phyloP scores from a whole-genome alignment of 192 early-diverging fungal genomes.

The Helicostylum pulchrum region DNA sequence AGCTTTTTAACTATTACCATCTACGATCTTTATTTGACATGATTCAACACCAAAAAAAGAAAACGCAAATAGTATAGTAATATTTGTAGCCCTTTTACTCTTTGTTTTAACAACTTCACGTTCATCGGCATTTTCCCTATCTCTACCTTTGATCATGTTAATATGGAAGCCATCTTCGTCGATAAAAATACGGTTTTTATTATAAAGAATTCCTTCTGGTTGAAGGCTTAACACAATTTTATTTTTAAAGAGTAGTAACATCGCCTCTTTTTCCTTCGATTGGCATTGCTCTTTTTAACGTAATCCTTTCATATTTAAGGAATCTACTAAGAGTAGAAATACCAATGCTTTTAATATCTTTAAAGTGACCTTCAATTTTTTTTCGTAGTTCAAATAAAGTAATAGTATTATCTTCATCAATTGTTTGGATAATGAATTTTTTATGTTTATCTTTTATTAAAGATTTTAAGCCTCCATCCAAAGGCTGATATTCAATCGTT shows the following conservation, averaged over 20 bases:
- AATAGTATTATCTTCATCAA: background rate
- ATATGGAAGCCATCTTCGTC: background rate
- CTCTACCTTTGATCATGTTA: background rate
- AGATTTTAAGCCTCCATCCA: too few species aligned
- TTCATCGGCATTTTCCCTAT: background rate
- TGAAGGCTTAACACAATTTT: background rate
- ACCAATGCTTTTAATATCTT: background rate
- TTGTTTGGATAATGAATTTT: background rate
- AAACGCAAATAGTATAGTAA: background rate
- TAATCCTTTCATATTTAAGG: background rate
- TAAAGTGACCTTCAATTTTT: background rate
- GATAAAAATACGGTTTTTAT: background rate
- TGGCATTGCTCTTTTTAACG: background rate
- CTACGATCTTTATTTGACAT: background rate
- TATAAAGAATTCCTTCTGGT: background rate
- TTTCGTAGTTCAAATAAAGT: background rate
- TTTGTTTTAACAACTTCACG: background rate
- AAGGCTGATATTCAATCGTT: background rate
- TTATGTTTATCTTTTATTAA: background rate
- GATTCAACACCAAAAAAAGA: background rate
- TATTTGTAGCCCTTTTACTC: slow-evolving; percentile 2
- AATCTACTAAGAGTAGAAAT: background rate
- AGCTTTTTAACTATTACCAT: background rate
- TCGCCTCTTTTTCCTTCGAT: slow-evolving; percentile 3
- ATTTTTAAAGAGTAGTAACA: background rate